A percentile compares a stretch with the other conserved stretches of the same genome.
Evolutionary conservation across 305 asterid genomes (phyloP).

Genomic region (Withania somnifera): DNA sequence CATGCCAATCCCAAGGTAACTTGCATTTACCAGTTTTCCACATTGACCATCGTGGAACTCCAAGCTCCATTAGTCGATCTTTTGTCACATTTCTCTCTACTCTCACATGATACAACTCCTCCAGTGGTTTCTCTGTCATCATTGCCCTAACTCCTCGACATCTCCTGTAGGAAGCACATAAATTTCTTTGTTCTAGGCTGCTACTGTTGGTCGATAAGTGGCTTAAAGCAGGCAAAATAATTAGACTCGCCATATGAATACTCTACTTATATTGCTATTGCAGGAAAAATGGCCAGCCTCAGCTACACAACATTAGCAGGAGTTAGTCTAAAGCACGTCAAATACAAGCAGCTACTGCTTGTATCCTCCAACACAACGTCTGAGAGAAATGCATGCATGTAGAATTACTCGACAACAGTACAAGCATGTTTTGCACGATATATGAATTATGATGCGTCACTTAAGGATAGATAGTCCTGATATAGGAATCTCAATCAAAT

Average conservation of each 20-base stretch:
- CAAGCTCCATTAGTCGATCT: slow-evolving; percentile 55
- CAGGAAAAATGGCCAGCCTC: background rate
- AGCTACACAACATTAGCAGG: background rate
- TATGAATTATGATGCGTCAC: background rate
- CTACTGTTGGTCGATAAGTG: slow-evolving; percentile 14
- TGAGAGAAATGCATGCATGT: background rate
- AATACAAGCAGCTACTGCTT: background rate
- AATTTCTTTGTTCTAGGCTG: slow-evolving; percentile 5
- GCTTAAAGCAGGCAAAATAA: slow-evolving; percentile 26
- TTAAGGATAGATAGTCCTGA: background rate
- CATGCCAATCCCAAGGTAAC: slow-evolving; percentile 99
- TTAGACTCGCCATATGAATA: slow-evolving; percentile 35
- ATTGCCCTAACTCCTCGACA: slow-evolving; percentile 27
- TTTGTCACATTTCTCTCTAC: slow-evolving; percentile 65
- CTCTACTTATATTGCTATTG: background rate
- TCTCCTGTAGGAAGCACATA: slow-evolving; percentile 2
- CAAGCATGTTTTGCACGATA: background rate
- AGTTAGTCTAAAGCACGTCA: background rate
- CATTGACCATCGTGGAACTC: slow-evolving; percentile 63
- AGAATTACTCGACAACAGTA: background rate
- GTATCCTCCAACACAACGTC: background rate
- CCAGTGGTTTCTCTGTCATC: slow-evolving; percentile 64
- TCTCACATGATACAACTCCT: slow-evolving; percentile 79
- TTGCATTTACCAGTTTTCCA: slow-evolving; percentile 92
- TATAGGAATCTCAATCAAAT: background rate